Conservation (phyloP, 2,329 filamentous ascomycete genomes). For the Teratosphaeria pseudoeucalypti region DNA sequence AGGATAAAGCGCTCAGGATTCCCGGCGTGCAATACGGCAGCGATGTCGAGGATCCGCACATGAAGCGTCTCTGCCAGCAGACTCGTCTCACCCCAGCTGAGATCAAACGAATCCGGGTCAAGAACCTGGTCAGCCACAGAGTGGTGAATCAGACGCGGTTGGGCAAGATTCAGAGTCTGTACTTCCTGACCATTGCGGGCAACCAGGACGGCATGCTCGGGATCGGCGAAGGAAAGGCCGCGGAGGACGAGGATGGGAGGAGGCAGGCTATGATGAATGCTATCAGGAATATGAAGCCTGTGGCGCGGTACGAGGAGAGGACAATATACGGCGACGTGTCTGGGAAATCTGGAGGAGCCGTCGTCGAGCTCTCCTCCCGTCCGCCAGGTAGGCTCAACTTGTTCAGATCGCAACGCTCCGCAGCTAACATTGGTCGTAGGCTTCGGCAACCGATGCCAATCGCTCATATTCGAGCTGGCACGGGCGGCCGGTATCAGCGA, state of each 20-base stretch:
- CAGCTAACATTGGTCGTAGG: conserved; percentile 42
- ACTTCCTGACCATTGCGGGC: conserved; percentile 71
- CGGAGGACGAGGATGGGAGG: conserved; percentile 56
- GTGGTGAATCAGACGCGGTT: conserved; percentile 93
- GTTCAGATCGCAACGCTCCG: background rate
- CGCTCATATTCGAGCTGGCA: conserved; percentile 90
- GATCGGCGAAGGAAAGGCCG: conserved; percentile 80
- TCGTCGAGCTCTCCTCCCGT: conserved; percentile 69
- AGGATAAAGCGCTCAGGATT: conserved; percentile 29
- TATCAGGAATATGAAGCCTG: conserved; percentile 85
- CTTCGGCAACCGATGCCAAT: conserved; percentile 85
- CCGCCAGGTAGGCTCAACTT: conserved; percentile 62
- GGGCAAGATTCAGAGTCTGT: conserved; percentile 75
- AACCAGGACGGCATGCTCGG: conserved; percentile 80
- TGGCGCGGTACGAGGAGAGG: conserved; percentile 79
- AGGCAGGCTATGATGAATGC: conserved; percentile 69
- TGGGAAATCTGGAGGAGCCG: conserved; percentile 77
- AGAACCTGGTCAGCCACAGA: conserved; percentile 60
- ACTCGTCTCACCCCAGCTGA: conserved; percentile 43
- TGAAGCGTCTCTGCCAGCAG: conserved; percentile 45
- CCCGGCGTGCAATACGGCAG: conserved; percentile 11
- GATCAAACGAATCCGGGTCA: conserved; percentile 49
- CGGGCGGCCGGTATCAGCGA: conserved; percentile 78
- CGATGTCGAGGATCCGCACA: conserved; percentile 30
- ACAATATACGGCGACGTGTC: conserved; percentile 82